These are phyloP conservation scores for Pneumocystis oryctolagi DNA, from an alignment of 1,139 yeast species.

Conservation along the genomic window DNA sequence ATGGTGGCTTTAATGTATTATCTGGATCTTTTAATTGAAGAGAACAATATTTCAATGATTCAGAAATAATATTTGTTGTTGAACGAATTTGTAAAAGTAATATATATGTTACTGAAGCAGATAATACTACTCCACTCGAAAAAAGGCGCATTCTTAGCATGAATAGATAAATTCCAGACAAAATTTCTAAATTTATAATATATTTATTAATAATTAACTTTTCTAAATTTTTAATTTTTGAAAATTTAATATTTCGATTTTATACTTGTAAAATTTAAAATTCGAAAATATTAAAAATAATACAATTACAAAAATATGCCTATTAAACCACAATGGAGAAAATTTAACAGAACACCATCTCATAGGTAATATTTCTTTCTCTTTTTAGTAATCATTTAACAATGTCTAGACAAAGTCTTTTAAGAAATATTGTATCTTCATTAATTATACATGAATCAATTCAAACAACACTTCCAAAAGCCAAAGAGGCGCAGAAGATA, in stretches of 20 bases:
- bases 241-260: not conserved
- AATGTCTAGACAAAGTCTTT: slow-evolving; percentile 36
- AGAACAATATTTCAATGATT: not conserved
- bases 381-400: slow-evolving; percentile 1
- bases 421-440: slow-evolving; percentile 52
- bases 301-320: not conserved
- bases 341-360: not conserved
- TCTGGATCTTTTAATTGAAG: not conserved
- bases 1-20: not conserved
- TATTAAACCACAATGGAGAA: not conserved
- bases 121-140: not conserved
- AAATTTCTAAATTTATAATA: not conserved
- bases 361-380: not conserved
- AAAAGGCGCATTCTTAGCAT: not conserved
- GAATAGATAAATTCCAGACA: not conserved
- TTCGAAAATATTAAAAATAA: not conserved
- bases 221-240: not conserved
- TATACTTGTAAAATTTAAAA: not conserved
- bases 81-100: not conserved
- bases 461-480: slow-evolving; percentile 57
- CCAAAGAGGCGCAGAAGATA: slow-evolving; percentile 45
- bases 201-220: not conserved
- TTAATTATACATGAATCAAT: slow-evolving; percentile 53
- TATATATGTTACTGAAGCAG: not conserved
- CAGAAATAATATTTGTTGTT: not conserved